phyloP scores from a whole-genome alignment of 371 early-diverging fungal species.

The Actinomucor elegans region DNA sequence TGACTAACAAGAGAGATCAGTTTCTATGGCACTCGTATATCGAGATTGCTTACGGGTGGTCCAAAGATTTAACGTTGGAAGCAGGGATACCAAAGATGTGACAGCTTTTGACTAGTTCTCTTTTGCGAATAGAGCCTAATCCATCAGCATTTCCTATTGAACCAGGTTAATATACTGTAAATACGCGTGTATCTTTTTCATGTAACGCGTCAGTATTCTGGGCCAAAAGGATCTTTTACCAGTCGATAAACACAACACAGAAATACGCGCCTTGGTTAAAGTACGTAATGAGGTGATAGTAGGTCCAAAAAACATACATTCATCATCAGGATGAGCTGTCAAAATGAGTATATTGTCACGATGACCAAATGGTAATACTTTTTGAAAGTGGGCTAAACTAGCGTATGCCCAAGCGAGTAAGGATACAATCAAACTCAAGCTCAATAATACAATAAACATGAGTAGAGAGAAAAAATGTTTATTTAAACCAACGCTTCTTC shows the following conservation, averaged over 20 bases:
- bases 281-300: conserved; percentile 54
- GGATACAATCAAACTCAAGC: neutral
- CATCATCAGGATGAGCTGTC: conserved; percentile 99
- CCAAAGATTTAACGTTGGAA: conserved; percentile 60
- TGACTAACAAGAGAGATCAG: too few species aligned
- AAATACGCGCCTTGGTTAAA: conserved; percentile 49
- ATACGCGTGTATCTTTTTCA: too few species aligned
- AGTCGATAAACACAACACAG: conserved; percentile 84
- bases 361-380: neutral
- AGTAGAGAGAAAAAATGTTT: conserved; percentile 1
- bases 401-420: conserved; percentile 15
- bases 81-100: conserved; percentile 65
- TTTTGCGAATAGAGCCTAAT: conserved; percentile 73
- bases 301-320: conserved; percentile 99
- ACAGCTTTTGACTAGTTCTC: conserved; percentile 75
- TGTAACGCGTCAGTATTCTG: neutral
- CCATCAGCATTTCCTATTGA: conserved; percentile 77
- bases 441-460: conserved; percentile 2
- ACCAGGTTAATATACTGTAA: neutral
- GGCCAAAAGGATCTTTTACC: conserved; percentile 63
- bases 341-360: conserved; percentile 66
- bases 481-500: conserved; percentile 14
- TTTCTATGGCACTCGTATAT: conserved; percentile 8
- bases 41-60: conserved; percentile 61
- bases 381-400: conserved; percentile 18